Percentiles rank a stretch among this genome's conserved stretches.
Evolutionary conservation across 768 basidiomycete species (phyloP).

Genomic region (Candolleomyces eurysporus): DNA sequence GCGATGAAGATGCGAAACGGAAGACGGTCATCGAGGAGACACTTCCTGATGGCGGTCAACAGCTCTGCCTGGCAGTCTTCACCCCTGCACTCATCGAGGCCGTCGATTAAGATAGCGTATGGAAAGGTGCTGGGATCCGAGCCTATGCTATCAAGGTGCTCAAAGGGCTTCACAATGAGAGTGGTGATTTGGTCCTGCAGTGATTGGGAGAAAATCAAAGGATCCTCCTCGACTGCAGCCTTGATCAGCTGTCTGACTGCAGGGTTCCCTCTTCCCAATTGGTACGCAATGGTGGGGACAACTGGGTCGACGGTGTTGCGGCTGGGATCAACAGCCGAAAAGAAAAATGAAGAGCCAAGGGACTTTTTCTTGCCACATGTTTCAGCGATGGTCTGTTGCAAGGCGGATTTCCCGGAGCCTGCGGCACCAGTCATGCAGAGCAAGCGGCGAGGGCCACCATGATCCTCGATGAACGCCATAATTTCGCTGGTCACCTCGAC

Average conservation of each 20-base stretch:
- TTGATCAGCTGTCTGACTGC: not conserved
- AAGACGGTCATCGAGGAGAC: not conserved
- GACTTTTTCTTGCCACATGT: not conserved
- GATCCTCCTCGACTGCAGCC: not conserved
- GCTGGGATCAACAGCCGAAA: not conserved
- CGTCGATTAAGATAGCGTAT: conserved; percentile 3
- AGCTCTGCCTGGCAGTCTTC: not conserved
- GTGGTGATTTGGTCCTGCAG: not conserved
- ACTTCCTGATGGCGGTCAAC: not conserved
- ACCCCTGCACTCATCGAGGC: conserved; percentile 2
- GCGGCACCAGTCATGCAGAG: conserved; percentile 4
- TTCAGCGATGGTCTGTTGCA: not conserved
- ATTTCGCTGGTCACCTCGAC: not conserved
- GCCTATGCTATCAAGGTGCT: not conserved
- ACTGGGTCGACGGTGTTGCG: not conserved
- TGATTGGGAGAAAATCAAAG: not conserved
- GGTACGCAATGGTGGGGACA: conserved; percentile 3
- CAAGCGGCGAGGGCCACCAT: not conserved
- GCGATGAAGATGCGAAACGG: conserved; percentile 2
- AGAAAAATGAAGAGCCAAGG: conserved; percentile 3
- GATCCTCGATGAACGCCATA: not conserved
- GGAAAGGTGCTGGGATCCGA: not conserved
- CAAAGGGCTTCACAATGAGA: not conserved
- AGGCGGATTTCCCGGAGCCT: conserved; percentile 2
- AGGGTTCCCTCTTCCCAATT: not conserved